These are phyloP conservation scores for Debaryomyces hansenii DNA, from an alignment of 805 yeast species.

Conservation along the genomic window DNA sequence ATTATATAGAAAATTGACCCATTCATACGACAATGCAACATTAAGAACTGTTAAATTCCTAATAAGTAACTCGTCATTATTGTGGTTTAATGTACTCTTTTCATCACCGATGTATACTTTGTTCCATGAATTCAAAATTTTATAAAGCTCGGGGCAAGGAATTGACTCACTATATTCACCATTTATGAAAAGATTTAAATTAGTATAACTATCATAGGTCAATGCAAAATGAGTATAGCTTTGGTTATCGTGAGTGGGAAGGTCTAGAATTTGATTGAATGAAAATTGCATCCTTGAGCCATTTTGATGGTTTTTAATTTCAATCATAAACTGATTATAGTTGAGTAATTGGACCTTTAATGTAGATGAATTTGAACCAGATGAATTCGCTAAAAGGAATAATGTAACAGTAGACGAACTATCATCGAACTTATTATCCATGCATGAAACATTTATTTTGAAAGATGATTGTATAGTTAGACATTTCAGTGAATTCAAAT, in stretches of 20 bases:
- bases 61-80: constrained; percentile 28
- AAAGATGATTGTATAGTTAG: constrained; percentile 45
- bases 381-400: constrained; percentile 28
- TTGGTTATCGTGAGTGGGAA: constrained; percentile 10
- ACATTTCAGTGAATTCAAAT: constrained; percentile 16
- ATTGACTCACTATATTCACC: constrained; percentile 49
- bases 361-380: constrained; percentile 17
- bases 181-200: constrained; percentile 47
- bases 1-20: constrained; percentile 50
- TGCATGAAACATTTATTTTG: constrained; percentile 19
- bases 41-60: constrained; percentile 42
- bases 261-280: constrained; percentile 30
- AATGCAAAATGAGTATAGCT: constrained; percentile 33
- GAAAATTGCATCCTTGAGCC: constrained; percentile 29
- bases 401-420: constrained; percentile 13
- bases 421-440: constrained; percentile 7
- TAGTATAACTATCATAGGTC: constrained; percentile 36
- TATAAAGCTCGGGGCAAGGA: constrained; percentile 34
- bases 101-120: constrained; percentile 35
- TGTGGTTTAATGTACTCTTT: background rate
- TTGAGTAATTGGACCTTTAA: constrained; percentile 29
- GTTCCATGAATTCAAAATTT: constrained; percentile 30
- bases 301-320: constrained; percentile 21
- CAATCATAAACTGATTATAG: constrained; percentile 30
- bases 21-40: constrained; percentile 41